Base-by-base conservation (phyloP, 148 eudicot genomes). In the Cornus suecica region DNA sequence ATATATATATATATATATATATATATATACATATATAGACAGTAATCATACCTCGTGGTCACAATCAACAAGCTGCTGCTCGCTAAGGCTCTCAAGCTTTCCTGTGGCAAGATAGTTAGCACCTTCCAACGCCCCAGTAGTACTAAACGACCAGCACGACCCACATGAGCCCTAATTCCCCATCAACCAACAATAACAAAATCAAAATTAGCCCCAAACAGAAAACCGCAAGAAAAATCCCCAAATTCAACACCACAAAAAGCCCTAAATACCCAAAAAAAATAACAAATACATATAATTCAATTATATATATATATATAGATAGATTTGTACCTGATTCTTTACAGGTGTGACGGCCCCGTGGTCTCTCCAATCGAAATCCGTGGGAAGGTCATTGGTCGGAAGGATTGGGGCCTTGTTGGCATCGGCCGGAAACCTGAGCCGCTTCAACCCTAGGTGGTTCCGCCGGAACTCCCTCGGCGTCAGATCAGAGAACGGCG, bases 121-220 rank as follows among this genome's bases (percentile, higher is more conserved):
- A 32, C 90, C 90, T 84, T 87, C 90, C 86, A 87, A 65, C 52
- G 86, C 87, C 26, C 90, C 90, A 6, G 90, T 84, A 8, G 90
- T 69, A 74, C 90, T 84, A 48, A 84, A 87, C 32, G 83, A 73
- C 90, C 90, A 87, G 67, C 90, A 87, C 4, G 90, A 87, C 45
- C 90, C 90, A 80, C 90, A 87, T 0, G 83, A 75, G 8, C 90
- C 86, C 90, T 87, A 77, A 48, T 64, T 24, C 15, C 18, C 8
- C 16, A 74, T 25, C 13, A 37, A 60, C 23, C 16, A 62, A 7
- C 62, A 58, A 58, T 30, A 22, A 56, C 65, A 27, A 11, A 27
- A 56, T 13, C 15, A 28, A 13, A 7, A 8, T n/a, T n/a, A n/a
- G n/a, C n/a, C n/a, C n/a, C n/a, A 68, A 28, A 14, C 0, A 16